phyloP scores from a whole-genome alignment of 2,329 filamentous ascomycete species.

The Triangularia setosa region DNA sequence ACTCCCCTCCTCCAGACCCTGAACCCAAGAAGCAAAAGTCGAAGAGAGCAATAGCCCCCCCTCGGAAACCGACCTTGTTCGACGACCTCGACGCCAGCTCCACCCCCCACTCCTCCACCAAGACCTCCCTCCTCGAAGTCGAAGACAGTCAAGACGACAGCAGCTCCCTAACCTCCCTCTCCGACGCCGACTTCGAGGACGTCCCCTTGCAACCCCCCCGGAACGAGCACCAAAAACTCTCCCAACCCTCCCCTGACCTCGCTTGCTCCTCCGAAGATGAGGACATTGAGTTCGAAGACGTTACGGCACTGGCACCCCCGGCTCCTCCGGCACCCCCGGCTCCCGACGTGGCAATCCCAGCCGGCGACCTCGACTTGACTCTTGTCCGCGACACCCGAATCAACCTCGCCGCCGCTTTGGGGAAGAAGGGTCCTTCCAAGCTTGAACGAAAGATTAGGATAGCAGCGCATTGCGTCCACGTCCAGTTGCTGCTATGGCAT shows the following conservation, averaged over 20 bases:
- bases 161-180: constrained; percentile 47
- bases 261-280: constrained; percentile 42
- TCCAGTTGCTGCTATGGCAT: constrained; percentile 83
- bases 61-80: constrained; percentile 56
- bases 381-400: constrained; percentile 57
- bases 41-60: constrained; percentile 23
- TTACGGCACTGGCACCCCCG: no score
- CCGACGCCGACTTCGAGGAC: constrained; percentile 56
- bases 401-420: constrained; percentile 57
- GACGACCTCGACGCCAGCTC: constrained; percentile 55
- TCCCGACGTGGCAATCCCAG: constrained; percentile 44
- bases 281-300: constrained; percentile 61
- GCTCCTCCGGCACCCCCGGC: constrained; percentile 32
- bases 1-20: constrained; percentile 38
- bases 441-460: constrained; percentile 74
- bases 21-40: constrained; percentile 28
- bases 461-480: constrained; percentile 82
- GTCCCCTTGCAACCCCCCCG: constrained; percentile 32
- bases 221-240: background rate
- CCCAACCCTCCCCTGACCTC: background rate
- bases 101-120: constrained; percentile 40
- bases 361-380: constrained; percentile 71
- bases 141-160: constrained; percentile 43
- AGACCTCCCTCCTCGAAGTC: constrained; percentile 41
- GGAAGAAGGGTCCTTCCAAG: constrained; percentile 83